phyloP scores from a whole-genome alignment of 2,329 filamentous ascomycete species.

The Penicillium sp. region DNA sequence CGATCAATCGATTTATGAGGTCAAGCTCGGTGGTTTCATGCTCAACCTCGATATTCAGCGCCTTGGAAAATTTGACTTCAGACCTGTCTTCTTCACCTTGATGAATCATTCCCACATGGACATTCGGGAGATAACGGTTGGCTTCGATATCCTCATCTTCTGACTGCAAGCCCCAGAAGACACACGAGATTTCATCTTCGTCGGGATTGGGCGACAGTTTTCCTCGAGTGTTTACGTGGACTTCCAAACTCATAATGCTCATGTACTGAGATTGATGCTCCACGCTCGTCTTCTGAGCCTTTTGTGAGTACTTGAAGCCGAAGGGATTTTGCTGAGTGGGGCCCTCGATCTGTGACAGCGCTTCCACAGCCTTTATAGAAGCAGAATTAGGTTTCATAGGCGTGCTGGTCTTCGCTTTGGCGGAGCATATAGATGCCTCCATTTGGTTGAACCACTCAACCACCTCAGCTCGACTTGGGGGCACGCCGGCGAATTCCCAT shows the following conservation, averaged over 20 bases:
- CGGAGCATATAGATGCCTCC: slow-evolving; percentile 13
- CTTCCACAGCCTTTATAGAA: slow-evolving; percentile 23
- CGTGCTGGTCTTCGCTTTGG: background rate
- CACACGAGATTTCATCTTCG: slow-evolving; percentile 76
- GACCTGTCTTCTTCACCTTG: slow-evolving; percentile 59
- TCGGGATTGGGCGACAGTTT: slow-evolving; percentile 81
- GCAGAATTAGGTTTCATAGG: slow-evolving; percentile 4
- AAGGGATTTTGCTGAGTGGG: slow-evolving; percentile 76
- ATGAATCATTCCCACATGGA: slow-evolving; percentile 65
- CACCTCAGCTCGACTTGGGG: slow-evolving; percentile 67
- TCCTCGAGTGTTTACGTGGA: slow-evolving; percentile 83
- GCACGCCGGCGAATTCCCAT: slow-evolving; percentile 70
- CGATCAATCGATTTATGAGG: slow-evolving; percentile 75
- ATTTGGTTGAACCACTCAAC: slow-evolving; percentile 56
- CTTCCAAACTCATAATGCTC: slow-evolving; percentile 90
- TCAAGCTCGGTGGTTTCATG: slow-evolving; percentile 77
- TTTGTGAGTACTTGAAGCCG: slow-evolving; percentile 81
- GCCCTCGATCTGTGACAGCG: slow-evolving; percentile 78
- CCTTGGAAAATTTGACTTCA: slow-evolving; percentile 56
- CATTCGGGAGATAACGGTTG: slow-evolving; percentile 44
- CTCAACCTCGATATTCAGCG: slow-evolving; percentile 59
- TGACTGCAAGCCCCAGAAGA: slow-evolving; percentile 86
- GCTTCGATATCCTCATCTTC: slow-evolving; percentile 56
- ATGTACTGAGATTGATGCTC: slow-evolving; percentile 86
- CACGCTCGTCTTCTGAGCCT: slow-evolving; percentile 65